Evolutionary conservation across 2,329 filamentous ascomycete species (phyloP), one percentile per base, ranked within the genome.

Genomic region (Neofusicoccum sp.): DNA sequence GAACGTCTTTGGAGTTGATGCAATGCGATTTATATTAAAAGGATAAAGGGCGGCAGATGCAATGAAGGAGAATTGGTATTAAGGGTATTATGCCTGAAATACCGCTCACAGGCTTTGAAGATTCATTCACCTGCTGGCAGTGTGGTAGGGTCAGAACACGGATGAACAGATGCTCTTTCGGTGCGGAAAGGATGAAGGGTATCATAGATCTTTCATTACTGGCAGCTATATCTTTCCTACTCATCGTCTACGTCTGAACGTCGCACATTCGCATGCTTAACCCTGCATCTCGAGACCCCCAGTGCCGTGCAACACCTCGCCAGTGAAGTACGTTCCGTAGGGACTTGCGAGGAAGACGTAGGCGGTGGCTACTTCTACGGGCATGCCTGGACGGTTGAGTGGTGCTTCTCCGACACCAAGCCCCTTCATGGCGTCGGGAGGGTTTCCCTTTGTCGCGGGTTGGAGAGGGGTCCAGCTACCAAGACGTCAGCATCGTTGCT

Each of bases 391-490:
- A 12, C 73, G 66, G 28, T 68, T 66, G 31, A 73, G 54, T 28
- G 71, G 71, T 7, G 64, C 67, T 58, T 66, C 63, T 12, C 65
- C 67, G 14, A 69, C 65, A 14, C 70, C 70, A 16, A 72, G 65
- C 14, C 63, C 64, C 48, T 70, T 66, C 62, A 71, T 66, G 8
- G 54, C 66, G 3, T 71, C 68, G 8, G 69, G 36, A 2, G 69
- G 68, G 29, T 75, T 72, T 45, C 67, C 77, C 73, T 79, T 79
- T 0, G 77, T 80, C 0, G 77, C 72, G 0, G 78, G 76, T 49
- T 79, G 78, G 5, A 77, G 72, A 2, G 78, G 78, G 22, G 77
- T 79, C 77, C 77, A 80, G 48, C 64, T 67, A 29, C 3, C 29
- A 16, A 11, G 28, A 31, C 1, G 52, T 64, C n/a, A 56, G 39